Conservation (phyloP, 2,329 filamentous ascomycete species). For the Aspergillus sp. region DNA sequence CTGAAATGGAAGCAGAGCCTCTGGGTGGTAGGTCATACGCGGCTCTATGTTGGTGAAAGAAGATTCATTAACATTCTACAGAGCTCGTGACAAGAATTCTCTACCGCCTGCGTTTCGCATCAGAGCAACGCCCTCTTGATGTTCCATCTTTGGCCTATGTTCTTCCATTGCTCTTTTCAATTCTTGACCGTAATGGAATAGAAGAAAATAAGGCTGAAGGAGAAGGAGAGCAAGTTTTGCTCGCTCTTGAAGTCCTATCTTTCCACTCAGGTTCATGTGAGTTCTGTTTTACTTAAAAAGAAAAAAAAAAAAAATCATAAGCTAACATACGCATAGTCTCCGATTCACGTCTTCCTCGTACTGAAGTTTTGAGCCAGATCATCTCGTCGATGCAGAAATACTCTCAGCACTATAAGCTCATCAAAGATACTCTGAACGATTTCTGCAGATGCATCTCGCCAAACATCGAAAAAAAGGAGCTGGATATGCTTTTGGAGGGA, state of each 20-base stretch:
- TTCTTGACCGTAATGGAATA: slow-evolving; percentile 76
- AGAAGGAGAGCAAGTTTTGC: slow-evolving; percentile 80
- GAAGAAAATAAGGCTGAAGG: slow-evolving; percentile 63
- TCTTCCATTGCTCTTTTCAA: slow-evolving; percentile 72
- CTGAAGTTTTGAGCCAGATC: slow-evolving; percentile 65
- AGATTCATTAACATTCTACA: not conserved
- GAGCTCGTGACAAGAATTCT: slow-evolving; percentile 78
- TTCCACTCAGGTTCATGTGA: slow-evolving; percentile 78
- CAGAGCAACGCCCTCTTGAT: slow-evolving; percentile 93
- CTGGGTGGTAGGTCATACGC: slow-evolving; percentile 55
- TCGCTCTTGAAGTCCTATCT: slow-evolving; percentile 81
- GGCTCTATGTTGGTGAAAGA: no score
- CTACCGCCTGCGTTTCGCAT: slow-evolving; percentile 83
- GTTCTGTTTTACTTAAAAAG: slow-evolving; percentile 11
- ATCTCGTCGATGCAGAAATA: slow-evolving; percentile 82
- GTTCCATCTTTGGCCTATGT: slow-evolving; percentile 81
- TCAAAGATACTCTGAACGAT: slow-evolving; percentile 89
- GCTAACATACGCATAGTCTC: slow-evolving; percentile 37
- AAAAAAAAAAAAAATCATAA: not conserved
- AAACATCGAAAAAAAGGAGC: slow-evolving; percentile 70
- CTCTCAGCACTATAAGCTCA: slow-evolving; percentile 87
- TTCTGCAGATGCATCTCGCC: slow-evolving; percentile 78
- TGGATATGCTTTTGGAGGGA: slow-evolving; percentile 70
- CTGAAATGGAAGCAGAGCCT: slow-evolving; percentile 71
- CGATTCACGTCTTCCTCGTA: slow-evolving; percentile 70